These are phyloP conservation scores for Colletotrichum sp. DNA, from an alignment of 2,329 filamentous ascomycete species.

Conservation along the genomic window DNA sequence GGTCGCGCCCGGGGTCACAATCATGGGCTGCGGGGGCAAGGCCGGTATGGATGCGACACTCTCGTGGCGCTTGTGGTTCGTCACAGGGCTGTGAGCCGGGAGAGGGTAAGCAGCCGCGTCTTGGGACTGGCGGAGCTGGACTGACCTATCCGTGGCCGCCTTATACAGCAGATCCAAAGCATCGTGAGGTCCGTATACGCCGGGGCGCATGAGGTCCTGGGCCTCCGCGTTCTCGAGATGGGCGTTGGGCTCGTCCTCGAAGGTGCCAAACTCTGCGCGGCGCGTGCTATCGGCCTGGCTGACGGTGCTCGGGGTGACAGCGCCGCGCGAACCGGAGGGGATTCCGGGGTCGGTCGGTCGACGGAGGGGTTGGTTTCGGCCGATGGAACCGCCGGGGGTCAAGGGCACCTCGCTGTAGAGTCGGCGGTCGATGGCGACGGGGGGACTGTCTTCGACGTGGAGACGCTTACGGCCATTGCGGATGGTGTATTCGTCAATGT, in stretches of 20 bases:
- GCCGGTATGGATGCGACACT: slow-evolving; percentile 29
- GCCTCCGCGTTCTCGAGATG: slow-evolving; percentile 70
- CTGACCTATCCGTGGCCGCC: slow-evolving; percentile 71
- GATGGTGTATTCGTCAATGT: slow-evolving; percentile 69
- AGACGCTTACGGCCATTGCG: slow-evolving; percentile 76
- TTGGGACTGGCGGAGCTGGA: slow-evolving; percentile 23
- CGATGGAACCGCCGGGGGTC: slow-evolving; percentile 70
- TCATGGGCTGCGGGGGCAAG: slow-evolving; percentile 14
- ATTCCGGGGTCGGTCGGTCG: slow-evolving; percentile 54
- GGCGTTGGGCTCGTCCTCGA: slow-evolving; percentile 61
- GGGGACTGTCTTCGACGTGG: slow-evolving; percentile 51
- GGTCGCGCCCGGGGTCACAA: slow-evolving; percentile 19
- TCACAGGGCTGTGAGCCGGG: slow-evolving; percentile 9
- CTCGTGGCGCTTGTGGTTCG: slow-evolving; percentile 32
- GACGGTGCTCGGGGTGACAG: slow-evolving; percentile 37
- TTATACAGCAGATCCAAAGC: slow-evolving; percentile 91
- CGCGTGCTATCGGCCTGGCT: slow-evolving; percentile 29
- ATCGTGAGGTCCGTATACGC: slow-evolving; percentile 91
- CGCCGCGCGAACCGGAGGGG: slow-evolving; percentile 17
- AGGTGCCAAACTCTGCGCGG: slow-evolving; percentile 37
- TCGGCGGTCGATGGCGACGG: slow-evolving; percentile 46
- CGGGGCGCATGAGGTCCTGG: slow-evolving; percentile 67
- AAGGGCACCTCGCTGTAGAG: slow-evolving; percentile 62
- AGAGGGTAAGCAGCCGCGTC: slow-evolving; percentile 18
- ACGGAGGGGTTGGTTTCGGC: slow-evolving; percentile 68